Conservation (phyloP, 106 monocot genomes). For the Acanthochlamys bracteata region DNA sequence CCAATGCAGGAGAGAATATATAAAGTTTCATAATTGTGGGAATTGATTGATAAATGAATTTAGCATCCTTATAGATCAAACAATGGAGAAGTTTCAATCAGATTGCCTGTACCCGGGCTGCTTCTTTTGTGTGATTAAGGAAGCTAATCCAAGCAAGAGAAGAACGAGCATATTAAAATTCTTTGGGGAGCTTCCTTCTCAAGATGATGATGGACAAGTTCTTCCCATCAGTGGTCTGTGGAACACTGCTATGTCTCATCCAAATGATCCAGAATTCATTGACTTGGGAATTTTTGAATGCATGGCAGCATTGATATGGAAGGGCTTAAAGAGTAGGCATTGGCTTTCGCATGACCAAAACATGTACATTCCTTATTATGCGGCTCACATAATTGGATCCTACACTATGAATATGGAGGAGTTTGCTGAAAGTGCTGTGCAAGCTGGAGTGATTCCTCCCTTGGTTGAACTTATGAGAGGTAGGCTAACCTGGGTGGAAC, state of each 20-base stretch:
- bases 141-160: constrained; percentile 73
- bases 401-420: constrained; percentile 99
- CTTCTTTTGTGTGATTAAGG: constrained; percentile 99
- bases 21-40: background rate
- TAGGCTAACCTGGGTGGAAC: constrained; percentile 97
- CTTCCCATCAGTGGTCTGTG: constrained; percentile 95
- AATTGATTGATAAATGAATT: background rate
- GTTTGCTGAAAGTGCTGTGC: constrained; percentile 82
- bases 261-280: constrained; percentile 95
- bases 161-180: constrained; percentile 79
- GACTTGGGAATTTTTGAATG: constrained; percentile 96
- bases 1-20: background rate
- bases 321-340: constrained; percentile 82
- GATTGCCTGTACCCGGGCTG: constrained; percentile 93
- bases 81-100: constrained; percentile 67
- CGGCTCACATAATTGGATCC: constrained; percentile 97
- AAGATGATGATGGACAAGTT: constrained; percentile 95
- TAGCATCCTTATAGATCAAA: background rate
- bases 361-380: constrained; percentile 96
- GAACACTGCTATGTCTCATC: constrained; percentile 99
- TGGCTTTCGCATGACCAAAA: constrained; percentile 98
- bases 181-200: constrained; percentile 85
- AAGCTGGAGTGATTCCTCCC: constrained; percentile 86
- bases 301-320: constrained; percentile 92
- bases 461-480: constrained; percentile 91